Evolutionary conservation across 768 basidiomycete species (phyloP), one percentile per base, ranked within the genome.

Genomic region (Agaricus subrufescens): DNA sequence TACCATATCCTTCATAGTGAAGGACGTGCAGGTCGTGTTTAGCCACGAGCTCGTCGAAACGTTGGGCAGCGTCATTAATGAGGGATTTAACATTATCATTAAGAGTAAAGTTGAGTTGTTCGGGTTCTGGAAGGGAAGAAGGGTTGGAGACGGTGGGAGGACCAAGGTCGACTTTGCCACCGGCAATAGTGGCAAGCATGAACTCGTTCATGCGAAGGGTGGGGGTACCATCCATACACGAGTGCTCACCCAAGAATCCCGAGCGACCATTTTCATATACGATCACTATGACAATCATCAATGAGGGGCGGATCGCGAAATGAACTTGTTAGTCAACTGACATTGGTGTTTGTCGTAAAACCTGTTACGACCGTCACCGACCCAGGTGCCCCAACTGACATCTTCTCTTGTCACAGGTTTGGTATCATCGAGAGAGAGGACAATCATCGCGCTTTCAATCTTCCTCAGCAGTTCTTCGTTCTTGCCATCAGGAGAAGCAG

Each of bases 341-440:
- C 92, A 65, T 66, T 98, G 91, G 66, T 98, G 96, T 71, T 99
- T 99, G 76, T 98, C 97, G 66, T 87, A 98, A 78, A 89, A 99
- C 58, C 96, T 76, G 69, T 96, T 97, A 49, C 85, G 76, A 25
- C 93, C 95, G 62, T 96, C 82, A 31, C 94, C 96, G 25, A 86
- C 86, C 94, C 96, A 98, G 48, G 84, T 83, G 19, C 72, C 76
- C 86, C 89, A 89, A 54, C 89, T 89, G 11, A 89, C 77, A 29
- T 91, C 85, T 61, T 96, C 90, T 40, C 92, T 79, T 4, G 89
- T 89, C 31, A 90, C 73, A 0, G 96, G 96, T 39, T 78, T 78
- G 10, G 80, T 80, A 67, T 93, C 91, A 64, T 98, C 96, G 23
- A 99, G 75, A 43, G 86, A 86, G 2, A 99, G 78, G 1, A 98